Conservation (phyloP, 257 asterid species). For the Scutellaria minor region DNA sequence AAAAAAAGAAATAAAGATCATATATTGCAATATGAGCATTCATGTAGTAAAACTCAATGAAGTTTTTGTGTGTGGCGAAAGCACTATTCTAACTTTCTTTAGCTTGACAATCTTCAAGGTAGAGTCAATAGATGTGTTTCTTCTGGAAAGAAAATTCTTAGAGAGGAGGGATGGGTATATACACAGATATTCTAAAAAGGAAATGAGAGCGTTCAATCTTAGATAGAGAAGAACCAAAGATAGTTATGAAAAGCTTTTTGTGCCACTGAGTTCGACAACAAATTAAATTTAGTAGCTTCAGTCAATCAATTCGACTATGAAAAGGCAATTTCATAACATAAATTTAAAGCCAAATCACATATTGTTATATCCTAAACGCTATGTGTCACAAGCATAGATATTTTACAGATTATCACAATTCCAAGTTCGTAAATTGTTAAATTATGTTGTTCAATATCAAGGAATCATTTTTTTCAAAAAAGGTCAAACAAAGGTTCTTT, state of each 20-base stretch:
- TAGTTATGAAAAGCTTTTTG: not conserved
- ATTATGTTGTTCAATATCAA: not conserved
- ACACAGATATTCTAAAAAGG: not conserved
- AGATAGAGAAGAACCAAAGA: not conserved
- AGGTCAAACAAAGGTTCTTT: not conserved
- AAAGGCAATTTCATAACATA: no score
- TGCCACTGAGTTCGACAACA: not conserved
- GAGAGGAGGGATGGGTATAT: conserved; percentile 14
- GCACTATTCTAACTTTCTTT: not conserved
- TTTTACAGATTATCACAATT: not conserved
- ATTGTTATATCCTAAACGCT: not conserved
- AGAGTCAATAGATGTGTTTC: conserved; percentile 3
- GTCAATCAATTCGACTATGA: not conserved
- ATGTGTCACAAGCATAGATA: not conserved
- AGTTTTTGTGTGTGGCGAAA: conserved; percentile 1
- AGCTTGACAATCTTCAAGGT: not conserved
- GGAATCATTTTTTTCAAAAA: not conserved
- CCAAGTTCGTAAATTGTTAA: not conserved
- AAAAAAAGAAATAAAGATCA: not conserved
- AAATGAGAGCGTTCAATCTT: not conserved
- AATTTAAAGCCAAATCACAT: no score
- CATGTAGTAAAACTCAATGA: not conserved
- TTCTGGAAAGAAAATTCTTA: not conserved
- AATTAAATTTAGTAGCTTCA: not conserved
- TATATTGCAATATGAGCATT: not conserved